Base-by-base conservation (phyloP, 495 filamentous ascomycete species). In the Hamigera avellanea region DNA sequence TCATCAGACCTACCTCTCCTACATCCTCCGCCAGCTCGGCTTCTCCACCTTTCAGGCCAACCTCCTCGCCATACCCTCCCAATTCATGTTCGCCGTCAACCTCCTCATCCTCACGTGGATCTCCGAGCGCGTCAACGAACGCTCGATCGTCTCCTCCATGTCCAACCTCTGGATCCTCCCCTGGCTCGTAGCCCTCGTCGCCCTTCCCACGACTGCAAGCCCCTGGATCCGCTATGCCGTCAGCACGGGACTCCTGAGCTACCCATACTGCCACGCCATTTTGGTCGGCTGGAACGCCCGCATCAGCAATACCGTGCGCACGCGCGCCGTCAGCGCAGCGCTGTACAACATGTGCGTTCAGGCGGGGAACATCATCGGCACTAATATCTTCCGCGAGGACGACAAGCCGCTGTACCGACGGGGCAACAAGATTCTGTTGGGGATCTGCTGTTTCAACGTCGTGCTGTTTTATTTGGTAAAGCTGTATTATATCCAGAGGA, bases 161-260 rank as follows among this genome's bases (percentile, higher is more conserved):
- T 39, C 42, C 1, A 45, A 56, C 21, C 18, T 56, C 14, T 56
- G 53, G 53, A 44, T 34, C 17, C 42, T 56, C 1, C 53, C 50
- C 8, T 44, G 48, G 15, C 41, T 53, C 0, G 61, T 76, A 14
- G 69, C 61, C 31, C 50, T 76, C 6, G 52, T 59, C 26, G 57
- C 57, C 2, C 56, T 66, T 31, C 57, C 60, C 10, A 45, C 52
- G 0, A 42, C 49, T 3, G 53, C 49, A 2, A 61, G 59, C 18
- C 61, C 61, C 43, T 79, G 76, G 76, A 50, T 67, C 1, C 62
- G 70, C 0, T 83, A 66, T 33, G 59, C 58, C 1, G 64, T 79
- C 21, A 72, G 69, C 33, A 72, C 67, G 9, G 34, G 78, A 14
- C 56, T 81, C 10, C 56, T 80, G 8, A 60, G 59, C 13, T 77